phyloP scores from a whole-genome alignment of 176 grass and related monocot species.

The Carex scoparia region DNA sequence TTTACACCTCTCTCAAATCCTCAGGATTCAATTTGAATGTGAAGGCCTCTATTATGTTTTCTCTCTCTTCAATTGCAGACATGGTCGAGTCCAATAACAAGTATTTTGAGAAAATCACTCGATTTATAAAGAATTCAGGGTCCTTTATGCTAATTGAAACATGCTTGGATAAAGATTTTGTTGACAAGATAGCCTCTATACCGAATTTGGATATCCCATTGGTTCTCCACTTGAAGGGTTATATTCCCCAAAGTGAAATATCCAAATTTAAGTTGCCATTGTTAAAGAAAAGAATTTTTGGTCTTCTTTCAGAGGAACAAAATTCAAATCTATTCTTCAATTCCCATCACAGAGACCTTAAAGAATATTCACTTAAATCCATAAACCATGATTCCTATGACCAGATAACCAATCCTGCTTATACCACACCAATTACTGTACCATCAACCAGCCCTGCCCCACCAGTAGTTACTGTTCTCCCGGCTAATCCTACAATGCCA shows the following conservation, averaged over 20 bases:
- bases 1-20: conserved; percentile 29
- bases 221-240: conserved; percentile 30
- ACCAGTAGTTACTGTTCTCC: conserved; percentile 30
- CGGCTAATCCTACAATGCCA: conserved; percentile 41
- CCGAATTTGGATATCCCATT: conserved; percentile 20
- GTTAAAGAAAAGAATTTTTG: conserved; percentile 20
- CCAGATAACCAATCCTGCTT: conserved; percentile 47
- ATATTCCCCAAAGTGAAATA: conserved; percentile 15
- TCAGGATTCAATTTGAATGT: conserved; percentile 2
- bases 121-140: conserved; percentile 35
- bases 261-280: conserved; percentile 16
- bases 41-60: conserved; percentile 42
- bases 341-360: conserved; percentile 21
- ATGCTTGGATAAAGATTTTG: conserved; percentile 3
- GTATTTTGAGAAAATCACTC: conserved; percentile 28
- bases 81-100: conserved; percentile 13
- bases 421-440: conserved; percentile 41
- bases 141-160: conserved; percentile 38
- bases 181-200: conserved; percentile 10
- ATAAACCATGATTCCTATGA: conserved; percentile 42
- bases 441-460: conserved; percentile 52
- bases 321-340: conserved; percentile 2
- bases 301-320: conserved; percentile 23
- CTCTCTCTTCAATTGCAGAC: conserved; percentile 32
- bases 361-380: conserved; percentile 4